Percentiles rank a stretch among this genome's conserved stretches.
These are phyloP conservation scores for Colletotrichum simmondsii DNA, from an alignment of 2,329 filamentous ascomycete species.

Conservation along the genomic window DNA sequence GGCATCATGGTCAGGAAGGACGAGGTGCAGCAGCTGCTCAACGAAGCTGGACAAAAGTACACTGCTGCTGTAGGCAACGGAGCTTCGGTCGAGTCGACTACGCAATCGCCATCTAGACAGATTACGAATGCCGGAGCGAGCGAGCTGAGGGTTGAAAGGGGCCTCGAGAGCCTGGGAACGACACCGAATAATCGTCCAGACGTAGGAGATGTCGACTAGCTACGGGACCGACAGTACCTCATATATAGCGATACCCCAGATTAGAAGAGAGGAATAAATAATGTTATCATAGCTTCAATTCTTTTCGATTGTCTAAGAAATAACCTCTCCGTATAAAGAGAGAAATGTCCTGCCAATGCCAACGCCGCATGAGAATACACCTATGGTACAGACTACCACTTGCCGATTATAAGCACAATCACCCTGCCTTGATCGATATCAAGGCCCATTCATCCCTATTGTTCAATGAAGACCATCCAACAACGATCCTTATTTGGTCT, in stretches of 20 bases:
- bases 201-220: constrained; percentile 41
- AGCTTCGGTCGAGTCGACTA: constrained; percentile 10
- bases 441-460: not conserved
- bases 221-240: not conserved
- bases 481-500: constrained; percentile 65
- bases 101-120: constrained; percentile 35
- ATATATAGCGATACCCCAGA: constrained; percentile 37
- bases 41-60: constrained; percentile 79
- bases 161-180: constrained; percentile 59
- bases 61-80: constrained; percentile 52
- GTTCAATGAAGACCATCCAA: not conserved
- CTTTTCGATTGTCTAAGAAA: constrained; percentile 36
- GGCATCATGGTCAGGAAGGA: constrained; percentile 76
- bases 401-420: constrained; percentile 35
- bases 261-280: not conserved
- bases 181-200: constrained; percentile 50
- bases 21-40: constrained; percentile 83
- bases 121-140: constrained; percentile 30
- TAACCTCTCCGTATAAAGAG: constrained; percentile 36
- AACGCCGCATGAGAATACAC: constrained; percentile 41
- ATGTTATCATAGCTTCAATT: constrained; percentile 28
- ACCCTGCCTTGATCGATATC: constrained; percentile 16
- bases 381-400: constrained; percentile 41
- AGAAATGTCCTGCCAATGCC: constrained; percentile 38
- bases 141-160: constrained; percentile 49